These are phyloP conservation scores for Cudoniella acicularis DNA, from an alignment of 495 filamentous ascomycete genomes.

Conservation along the genomic window DNA sequence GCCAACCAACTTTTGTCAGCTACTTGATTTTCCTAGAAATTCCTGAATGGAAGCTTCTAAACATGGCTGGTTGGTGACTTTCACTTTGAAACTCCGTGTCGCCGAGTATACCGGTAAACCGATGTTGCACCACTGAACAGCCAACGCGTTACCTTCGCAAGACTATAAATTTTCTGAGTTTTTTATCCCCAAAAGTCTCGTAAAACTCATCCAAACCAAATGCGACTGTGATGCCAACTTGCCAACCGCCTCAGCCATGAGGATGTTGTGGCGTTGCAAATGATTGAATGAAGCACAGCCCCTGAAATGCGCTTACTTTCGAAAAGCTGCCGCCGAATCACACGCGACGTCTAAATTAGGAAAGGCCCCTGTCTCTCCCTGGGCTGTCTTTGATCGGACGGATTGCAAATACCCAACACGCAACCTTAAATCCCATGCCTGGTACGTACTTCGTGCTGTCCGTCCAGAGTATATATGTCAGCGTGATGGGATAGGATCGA, in stretches of 20 bases:
- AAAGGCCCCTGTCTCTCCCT: background rate
- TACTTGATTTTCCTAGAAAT: too few species aligned
- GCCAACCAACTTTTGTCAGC: too few species aligned
- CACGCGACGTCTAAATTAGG: background rate
- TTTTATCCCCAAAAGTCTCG: too few species aligned
- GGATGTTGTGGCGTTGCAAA: background rate
- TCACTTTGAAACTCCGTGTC: too few species aligned
- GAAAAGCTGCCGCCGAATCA: background rate
- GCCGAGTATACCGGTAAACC: too few species aligned
- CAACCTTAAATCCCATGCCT: background rate
- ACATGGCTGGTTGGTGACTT: too few species aligned
- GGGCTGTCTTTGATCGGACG: background rate
- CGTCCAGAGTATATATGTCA: too few species aligned
- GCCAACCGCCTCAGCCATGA: background rate
- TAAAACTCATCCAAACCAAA: too few species aligned
- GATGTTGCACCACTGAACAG: background rate
- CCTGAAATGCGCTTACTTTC: background rate
- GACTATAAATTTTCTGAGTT: background rate
- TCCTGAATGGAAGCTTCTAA: too few species aligned
- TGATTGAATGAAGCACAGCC: background rate
- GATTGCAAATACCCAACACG: background rate
- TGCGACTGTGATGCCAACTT: background rate
- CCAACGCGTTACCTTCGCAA: background rate
- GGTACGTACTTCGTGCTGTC: background rate
- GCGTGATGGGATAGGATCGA: background rate